Evolutionary conservation across 2,329 filamentous ascomycete species (phyloP).

Genomic region (Fusarium continuum): DNA sequence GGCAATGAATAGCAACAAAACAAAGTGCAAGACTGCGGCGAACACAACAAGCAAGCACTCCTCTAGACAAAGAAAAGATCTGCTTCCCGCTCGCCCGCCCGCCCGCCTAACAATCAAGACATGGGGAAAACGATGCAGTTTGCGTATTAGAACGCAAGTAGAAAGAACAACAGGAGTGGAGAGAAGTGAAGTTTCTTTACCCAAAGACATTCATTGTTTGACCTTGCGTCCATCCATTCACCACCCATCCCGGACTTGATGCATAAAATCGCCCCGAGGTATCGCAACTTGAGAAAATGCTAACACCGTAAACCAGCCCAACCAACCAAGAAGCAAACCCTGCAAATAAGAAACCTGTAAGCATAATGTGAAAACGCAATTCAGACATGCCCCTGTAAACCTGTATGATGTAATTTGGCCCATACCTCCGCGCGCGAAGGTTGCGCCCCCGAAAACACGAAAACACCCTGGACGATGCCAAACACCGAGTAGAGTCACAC

Average conservation of each 20-base stretch:
- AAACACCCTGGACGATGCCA: conserved; percentile 23
- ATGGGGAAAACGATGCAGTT: conserved; percentile 2
- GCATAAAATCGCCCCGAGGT: conserved; percentile 30
- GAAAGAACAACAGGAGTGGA: conserved; percentile 25
- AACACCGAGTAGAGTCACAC: conserved; percentile 33
- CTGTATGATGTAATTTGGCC: conserved; percentile 37
- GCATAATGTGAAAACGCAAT: conserved; percentile 26
- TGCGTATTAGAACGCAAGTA: conserved; percentile 21
- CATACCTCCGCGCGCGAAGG: conserved; percentile 32
- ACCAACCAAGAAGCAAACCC: conserved; percentile 14
- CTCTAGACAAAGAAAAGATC: conserved; percentile 22
- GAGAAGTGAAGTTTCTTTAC: conserved; percentile 27
- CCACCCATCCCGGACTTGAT: conserved; percentile 18
- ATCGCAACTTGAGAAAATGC: conserved; percentile 40
- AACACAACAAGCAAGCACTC: conserved; percentile 38
- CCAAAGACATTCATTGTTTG: conserved; percentile 18
- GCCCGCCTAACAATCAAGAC: conserved; percentile 13
- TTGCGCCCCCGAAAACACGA: conserved; percentile 14
- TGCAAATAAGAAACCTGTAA: conserved; percentile 15
- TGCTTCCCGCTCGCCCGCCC: conserved; percentile 20
- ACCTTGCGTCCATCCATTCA: conserved; percentile 29
- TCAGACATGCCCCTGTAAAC: conserved; percentile 36
- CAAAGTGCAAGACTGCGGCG: conserved; percentile 41
- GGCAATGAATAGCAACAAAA: conserved; percentile 42
- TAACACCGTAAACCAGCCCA: conserved; percentile 26